Evolutionary conservation across 495 filamentous ascomycete species (phyloP), one percentile per base, ranked within the genome.

Genomic region (Trichocladium antarcticum): DNA sequence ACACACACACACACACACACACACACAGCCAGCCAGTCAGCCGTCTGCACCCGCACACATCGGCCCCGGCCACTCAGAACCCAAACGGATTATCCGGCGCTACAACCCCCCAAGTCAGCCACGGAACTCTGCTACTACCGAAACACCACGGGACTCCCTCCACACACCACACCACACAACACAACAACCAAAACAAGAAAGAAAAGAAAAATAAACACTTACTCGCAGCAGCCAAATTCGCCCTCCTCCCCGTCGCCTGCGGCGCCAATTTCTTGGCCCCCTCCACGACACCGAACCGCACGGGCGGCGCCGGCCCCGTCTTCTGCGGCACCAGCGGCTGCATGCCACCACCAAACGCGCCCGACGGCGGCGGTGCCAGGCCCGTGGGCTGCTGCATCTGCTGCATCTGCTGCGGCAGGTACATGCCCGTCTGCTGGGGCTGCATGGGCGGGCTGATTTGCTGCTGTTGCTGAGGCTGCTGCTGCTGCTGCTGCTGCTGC

Each of bases 141-240:
- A n/a, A n/a, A n/a, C n/a, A n/a, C n/a, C n/a, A n/a, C n/a, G n/a
- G n/a, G n/a, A n/a, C n/a, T n/a, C n/a, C n/a, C n/a, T n/a, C n/a
- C n/a, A n/a, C n/a, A n/a, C n/a, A n/a, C n/a, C n/a, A n/a, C n/a
- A n/a, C n/a, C n/a, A n/a, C n/a, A n/a, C n/a, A 6, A 11, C 15
- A n/a, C 9, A 2, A 15, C 12, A 19, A 16, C 24, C 36, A 11
- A 42, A 15, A 56, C 28, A 40, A 24, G 39, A 37, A 52, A 53
- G 44, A 38, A 44, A 45, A 53, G 55, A 34, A 54, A 48, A 44
- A 21, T 15, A 36, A 45, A 35, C 3, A 85, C 90, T 82, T 84
- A 98, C 92, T 98, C 59, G 92, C 92, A 77, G 90, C 83, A 35
- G 80, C 70, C 55, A 97, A 74, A 63, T 97, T 95, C 46, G 92